Base-by-base conservation (phyloP, 345 rosid genomes). In the Mallotus nudiflorus region DNA sequence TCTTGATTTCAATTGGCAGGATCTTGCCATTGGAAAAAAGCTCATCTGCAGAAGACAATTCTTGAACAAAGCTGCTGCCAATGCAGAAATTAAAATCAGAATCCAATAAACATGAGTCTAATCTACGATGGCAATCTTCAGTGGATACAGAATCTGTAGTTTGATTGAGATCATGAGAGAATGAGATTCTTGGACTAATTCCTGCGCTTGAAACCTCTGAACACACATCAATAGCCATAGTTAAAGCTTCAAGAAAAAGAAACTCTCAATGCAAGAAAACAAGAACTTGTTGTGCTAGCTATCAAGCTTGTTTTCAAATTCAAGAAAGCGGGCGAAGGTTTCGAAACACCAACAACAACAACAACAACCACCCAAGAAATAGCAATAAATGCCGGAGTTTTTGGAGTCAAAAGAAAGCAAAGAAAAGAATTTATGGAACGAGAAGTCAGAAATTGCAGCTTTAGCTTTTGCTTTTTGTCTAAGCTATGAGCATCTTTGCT, bases 11-110 rank as follows among this genome's bases (percentile, higher is more conserved):
- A 1, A 82, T 64, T 0, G 96, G 97, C 51, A 86, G 87, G 79
- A 93, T 91, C 83, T 86, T 89, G 55, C 98, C 98, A 68, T 89
- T 73, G 64, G 86, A 85, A 83, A 93, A 93, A 20, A 93, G 94
- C 86, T 93, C 97, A 70, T 93, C 96, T 1, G 97, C 98, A 0
- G 91, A 79, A 49, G 92, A 84, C 16, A 85, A 66, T 67, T 91
- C 91, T 65, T 79, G 93, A 68, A 76, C 63, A 39, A 78, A 79
- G 33, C 68, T 71, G 24, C 44, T 77, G 48, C 84, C 77, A 70
- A 84, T 73, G 87, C 88, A 80, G 92, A 91, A 93, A 44, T 89
- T 79, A 49, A 85, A 83, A 73, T 91, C 92, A 1, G 92, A 78
- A 60, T 83, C 88, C 66, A 87, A 45, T 72, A 85, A 86, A 24